Percentiles rank a stretch among this genome's conserved stretches.
These are phyloP conservation scores for Umbelopsis vinacea DNA, from an alignment of 192 early-diverging fungal genomes.

Conservation along the genomic window DNA sequence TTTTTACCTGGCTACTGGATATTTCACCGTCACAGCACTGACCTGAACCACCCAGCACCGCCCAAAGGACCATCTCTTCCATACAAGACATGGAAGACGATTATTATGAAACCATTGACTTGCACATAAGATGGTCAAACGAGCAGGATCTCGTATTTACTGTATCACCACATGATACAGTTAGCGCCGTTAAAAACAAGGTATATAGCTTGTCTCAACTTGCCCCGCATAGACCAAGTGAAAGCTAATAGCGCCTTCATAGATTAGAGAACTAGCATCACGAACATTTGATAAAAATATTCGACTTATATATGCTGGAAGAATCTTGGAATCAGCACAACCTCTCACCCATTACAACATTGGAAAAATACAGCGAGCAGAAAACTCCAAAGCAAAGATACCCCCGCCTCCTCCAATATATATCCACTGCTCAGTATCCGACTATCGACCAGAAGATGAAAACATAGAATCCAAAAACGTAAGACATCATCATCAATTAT, in stretches of 20 bases:
- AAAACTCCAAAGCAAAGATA: conserved; percentile 34
- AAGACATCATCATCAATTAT: background rate
- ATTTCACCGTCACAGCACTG: conserved; percentile 10
- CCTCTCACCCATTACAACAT: conserved; percentile 40
- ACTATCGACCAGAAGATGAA: conserved; percentile 41
- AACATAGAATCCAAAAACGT: conserved; percentile 21
- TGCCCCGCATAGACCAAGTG: background rate
- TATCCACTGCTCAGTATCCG: conserved; percentile 58
- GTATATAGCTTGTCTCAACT: conserved; percentile 26
- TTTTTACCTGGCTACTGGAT: background rate
- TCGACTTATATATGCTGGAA: conserved; percentile 55
- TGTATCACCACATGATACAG: conserved; percentile 36
- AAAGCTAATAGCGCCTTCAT: background rate
- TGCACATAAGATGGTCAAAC: conserved; percentile 48
- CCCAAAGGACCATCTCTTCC: background rate
- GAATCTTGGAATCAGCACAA: conserved; percentile 45
- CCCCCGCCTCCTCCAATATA: conserved; percentile 45
- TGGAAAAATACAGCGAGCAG: conserved; percentile 17
- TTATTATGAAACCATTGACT: conserved; percentile 29
- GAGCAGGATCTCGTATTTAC: conserved; percentile 41
- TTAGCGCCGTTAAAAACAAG: conserved; percentile 50
- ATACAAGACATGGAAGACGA: conserved; percentile 12
- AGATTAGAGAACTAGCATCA: conserved; percentile 42
- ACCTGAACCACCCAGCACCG: background rate
- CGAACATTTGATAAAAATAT: conserved; percentile 47